These are phyloP conservation scores for Hypsizygus ulmarius DNA, from an alignment of 1,284 basidiomycete genomes.

Conservation along the genomic window DNA sequence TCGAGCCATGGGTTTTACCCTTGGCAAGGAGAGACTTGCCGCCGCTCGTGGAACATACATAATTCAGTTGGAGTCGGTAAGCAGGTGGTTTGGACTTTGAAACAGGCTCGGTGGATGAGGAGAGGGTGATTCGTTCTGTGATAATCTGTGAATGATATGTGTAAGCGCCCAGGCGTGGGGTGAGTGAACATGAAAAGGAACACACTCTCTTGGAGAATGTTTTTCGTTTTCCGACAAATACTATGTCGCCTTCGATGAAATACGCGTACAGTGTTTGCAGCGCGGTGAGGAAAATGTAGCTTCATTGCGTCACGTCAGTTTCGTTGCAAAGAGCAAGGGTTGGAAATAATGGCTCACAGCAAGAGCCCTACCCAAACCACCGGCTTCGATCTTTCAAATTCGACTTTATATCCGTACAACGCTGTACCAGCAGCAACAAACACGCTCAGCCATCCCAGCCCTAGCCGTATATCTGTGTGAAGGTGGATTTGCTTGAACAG, in stretches of 20 bases:
- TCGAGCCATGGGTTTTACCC: slow-evolving; percentile 50
- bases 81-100: slow-evolving; percentile 48
- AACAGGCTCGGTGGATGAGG: slow-evolving; percentile 59
- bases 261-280: slow-evolving; percentile 76
- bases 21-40: slow-evolving; percentile 75
- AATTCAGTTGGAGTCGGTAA: slow-evolving; percentile 62
- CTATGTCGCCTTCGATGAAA: slow-evolving; percentile 75
- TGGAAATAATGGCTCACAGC: slow-evolving; percentile 45
- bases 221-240: slow-evolving; percentile 82
- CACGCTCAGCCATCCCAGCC: slow-evolving; percentile 81
- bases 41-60: slow-evolving; percentile 70
- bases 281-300: slow-evolving; percentile 70
- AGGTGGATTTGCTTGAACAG: slow-evolving; percentile 83
- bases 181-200: slow-evolving; percentile 13
- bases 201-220: slow-evolving; percentile 77
- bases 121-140: slow-evolving; percentile 75
- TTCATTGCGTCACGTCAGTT: slow-evolving; percentile 28
- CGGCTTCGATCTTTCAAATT: slow-evolving; percentile 85
- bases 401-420: slow-evolving; percentile 78
- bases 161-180: slow-evolving; percentile 1
- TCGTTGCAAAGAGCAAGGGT: neutral
- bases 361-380: slow-evolving; percentile 77
- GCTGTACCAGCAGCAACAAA: slow-evolving; percentile 78
- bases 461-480: slow-evolving; percentile 84
- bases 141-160: slow-evolving; percentile 55